Conservation (phyloP, 2,329 filamentous ascomycete genomes). For the Epichloe aotearoae region DNA sequence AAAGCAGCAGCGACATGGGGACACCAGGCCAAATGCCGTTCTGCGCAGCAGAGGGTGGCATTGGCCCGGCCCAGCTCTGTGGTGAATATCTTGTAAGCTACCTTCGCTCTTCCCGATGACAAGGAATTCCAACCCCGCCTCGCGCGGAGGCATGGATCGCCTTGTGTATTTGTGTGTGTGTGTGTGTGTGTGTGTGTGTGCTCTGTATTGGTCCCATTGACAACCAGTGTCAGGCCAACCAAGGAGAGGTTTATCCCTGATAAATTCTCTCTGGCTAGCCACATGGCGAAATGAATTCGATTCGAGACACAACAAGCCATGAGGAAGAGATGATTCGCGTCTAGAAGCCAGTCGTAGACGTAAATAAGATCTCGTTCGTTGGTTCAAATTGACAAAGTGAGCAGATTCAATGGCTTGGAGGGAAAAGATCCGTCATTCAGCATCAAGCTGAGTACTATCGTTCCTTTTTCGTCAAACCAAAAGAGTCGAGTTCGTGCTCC, state of each 20-base stretch:
- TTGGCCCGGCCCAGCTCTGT: constrained; percentile 16
- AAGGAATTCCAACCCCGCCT: background rate
- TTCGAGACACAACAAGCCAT: constrained; percentile 13
- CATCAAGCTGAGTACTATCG: constrained; percentile 20
- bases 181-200: constrained; percentile 3
- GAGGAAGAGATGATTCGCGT: constrained; percentile 7
- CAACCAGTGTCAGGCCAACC: constrained; percentile 30
- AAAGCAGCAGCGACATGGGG: constrained; percentile 5
- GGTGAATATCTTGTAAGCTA: constrained; percentile 14
- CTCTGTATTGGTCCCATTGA: constrained; percentile 22
- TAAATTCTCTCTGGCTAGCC: constrained; percentile 18
- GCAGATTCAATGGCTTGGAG: constrained; percentile 14
- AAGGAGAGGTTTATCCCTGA: constrained; percentile 23
- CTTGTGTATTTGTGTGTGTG: constrained; percentile 3
- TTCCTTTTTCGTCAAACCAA: constrained; percentile 15
- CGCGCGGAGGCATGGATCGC: constrained; percentile 4
- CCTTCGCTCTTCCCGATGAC: constrained; percentile 16
- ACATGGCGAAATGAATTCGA: constrained; percentile 18
- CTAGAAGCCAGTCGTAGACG: constrained; percentile 17
- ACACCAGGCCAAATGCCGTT: background rate
- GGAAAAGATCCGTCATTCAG: constrained; percentile 15
- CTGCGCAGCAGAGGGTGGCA: constrained; percentile 20
- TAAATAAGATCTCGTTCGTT: background rate
- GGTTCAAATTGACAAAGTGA: constrained; percentile 6
- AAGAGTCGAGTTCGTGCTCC: background rate